phyloP scores from a whole-genome alignment of 495 filamentous ascomycete species.

The Penicillium subrubescens region DNA sequence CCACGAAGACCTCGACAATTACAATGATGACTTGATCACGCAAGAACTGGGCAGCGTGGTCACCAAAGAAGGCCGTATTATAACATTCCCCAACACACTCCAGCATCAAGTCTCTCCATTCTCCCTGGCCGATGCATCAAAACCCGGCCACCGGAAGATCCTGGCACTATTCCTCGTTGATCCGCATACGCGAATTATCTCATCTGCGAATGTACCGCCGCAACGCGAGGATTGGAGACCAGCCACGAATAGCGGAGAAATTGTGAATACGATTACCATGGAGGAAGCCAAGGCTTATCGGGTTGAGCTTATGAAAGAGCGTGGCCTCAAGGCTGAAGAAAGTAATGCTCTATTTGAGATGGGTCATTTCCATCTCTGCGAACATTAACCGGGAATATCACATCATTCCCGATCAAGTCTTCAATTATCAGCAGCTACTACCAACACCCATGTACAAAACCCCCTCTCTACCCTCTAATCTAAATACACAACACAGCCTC shows the following conservation, averaged over 20 bases:
- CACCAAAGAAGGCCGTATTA: constrained; percentile 33
- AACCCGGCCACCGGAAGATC: constrained; percentile 57
- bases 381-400: constrained; percentile 22
- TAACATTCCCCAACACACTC: constrained; percentile 38
- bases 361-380: constrained; percentile 28
- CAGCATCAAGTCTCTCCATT: constrained; percentile 59
- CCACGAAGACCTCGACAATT: background rate
- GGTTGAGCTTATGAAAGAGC: constrained; percentile 51
- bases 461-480: background rate
- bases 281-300: constrained; percentile 49
- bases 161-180: constrained; percentile 61
- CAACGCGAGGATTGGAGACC: constrained; percentile 45
- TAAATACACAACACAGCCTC: background rate
- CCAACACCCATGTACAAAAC: background rate
- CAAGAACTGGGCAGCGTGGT: constrained; percentile 41
- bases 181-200: constrained; percentile 51
- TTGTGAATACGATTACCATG: constrained; percentile 39
- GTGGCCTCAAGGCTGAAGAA: constrained; percentile 20
- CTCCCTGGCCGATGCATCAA: constrained; percentile 46
- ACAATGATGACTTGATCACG: constrained; percentile 19
- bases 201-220: constrained; percentile 58
- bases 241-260: constrained; percentile 2
- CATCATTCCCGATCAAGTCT: too few relatives aligned
- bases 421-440: too few relatives aligned
- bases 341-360: constrained; percentile 22